Percentiles rank a stretch among this genome's conserved stretches.
phyloP scores from a whole-genome alignment of 2,329 filamentous ascomycete species.

The Emmonsiellopsis sp. region DNA sequence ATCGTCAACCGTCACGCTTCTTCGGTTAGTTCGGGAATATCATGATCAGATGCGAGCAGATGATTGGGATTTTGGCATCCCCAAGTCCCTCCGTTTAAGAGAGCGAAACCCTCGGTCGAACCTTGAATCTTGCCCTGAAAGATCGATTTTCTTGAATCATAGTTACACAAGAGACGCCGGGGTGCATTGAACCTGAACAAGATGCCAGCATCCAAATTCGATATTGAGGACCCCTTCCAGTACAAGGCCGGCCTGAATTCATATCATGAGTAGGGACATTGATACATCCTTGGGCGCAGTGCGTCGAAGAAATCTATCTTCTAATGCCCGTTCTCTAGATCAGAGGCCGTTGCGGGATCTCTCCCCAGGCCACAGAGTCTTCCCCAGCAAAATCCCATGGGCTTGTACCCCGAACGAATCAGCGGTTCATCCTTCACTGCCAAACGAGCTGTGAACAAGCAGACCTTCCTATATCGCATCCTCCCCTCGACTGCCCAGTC shows the following conservation, averaged over 20 bases:
- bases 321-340: constrained; percentile 33
- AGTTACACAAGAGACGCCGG: too few relatives aligned
- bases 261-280: not conserved
- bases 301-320: not conserved
- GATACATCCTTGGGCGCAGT: not conserved
- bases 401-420: constrained; percentile 64
- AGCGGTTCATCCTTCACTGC: constrained; percentile 57
- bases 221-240: not conserved
- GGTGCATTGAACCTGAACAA: not conserved
- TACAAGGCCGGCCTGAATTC: not conserved
- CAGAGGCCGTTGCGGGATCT: constrained; percentile 59
- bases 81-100: too few relatives aligned
- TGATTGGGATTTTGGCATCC: too few relatives aligned
- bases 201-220: not conserved
- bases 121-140: too few relatives aligned
- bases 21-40: too few relatives aligned
- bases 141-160: too few relatives aligned
- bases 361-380: constrained; percentile 62
- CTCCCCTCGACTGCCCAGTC: constrained; percentile 48
- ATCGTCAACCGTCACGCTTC: too few relatives aligned
- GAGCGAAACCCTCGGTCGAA: too few relatives aligned
- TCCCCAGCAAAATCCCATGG: constrained; percentile 61
- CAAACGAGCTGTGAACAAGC: constrained; percentile 51
- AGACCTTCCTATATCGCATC: constrained; percentile 57
- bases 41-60: too few relatives aligned